Base-by-base conservation (phyloP, 2,329 filamentous ascomycete species). In the Colletotrichum liriopes region DNA sequence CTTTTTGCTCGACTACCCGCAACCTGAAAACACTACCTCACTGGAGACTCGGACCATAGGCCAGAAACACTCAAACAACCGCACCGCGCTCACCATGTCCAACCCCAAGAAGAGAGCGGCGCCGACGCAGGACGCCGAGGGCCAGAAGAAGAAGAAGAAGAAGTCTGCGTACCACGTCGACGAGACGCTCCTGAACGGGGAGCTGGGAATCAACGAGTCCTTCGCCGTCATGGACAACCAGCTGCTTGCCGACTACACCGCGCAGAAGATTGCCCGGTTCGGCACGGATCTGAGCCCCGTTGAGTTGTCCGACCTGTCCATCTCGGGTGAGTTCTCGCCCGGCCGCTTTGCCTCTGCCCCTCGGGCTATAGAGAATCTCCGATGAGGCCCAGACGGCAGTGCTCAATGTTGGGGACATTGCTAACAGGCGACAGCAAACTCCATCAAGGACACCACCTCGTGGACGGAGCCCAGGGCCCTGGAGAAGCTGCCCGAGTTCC, bases 161-260 rank as follows among this genome's bases (percentile, higher is more conserved):
- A 86, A 86, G 73, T 85, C 85, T 77, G 86, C 88, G 78, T 83
- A 84, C 65, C 85, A 88, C 71, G 76, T 85, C 52, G 86, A 90
- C 52, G 89, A 92, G 59, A 86, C 85, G 32, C 83, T 88, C 37
- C 81, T 92, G 70, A 91, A 94, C 79, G 87, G 90, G 54, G 90
- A 94, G 77, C 89, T 92, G 43, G 92, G 93, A 8, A 85, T 98
- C 75, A 97, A 98, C 83, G 91, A 90, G 75, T 90, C 93, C 4
- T 93, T 98, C 79, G 90, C 91, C 55, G 90, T 91, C 73, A 95
- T 98, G 92, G 94, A 98, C 81, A 92, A 90, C 72, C 90, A 92
- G 75, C 86, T 98, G 52, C 85, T 98, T 58, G 94, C 95, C 1
- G 96, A 98, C 80, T 92, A 98, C 80, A 86, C 98, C 73, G 93